Conservation (phyloP, 2,329 filamentous ascomycete genomes). For the Corinectria fuckeliana region DNA sequence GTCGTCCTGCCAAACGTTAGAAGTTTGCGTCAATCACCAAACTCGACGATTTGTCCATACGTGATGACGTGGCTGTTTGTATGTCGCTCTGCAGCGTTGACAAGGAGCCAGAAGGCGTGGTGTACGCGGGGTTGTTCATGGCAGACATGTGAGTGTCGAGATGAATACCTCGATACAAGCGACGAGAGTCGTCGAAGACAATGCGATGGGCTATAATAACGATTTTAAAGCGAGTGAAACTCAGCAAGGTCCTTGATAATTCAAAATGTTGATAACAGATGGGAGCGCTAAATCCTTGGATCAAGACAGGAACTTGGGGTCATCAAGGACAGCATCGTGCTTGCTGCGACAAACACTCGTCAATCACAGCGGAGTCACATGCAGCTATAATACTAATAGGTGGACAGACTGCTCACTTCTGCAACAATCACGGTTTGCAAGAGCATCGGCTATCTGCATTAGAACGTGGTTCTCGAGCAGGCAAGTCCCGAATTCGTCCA, state of each 20-base stretch:
- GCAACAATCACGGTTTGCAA: neutral
- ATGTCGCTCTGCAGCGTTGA: neutral
- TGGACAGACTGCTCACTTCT: neutral
- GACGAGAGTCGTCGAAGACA: neutral
- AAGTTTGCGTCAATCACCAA: neutral
- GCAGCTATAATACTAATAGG: neutral
- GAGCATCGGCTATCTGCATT: neutral
- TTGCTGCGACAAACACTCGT: neutral
- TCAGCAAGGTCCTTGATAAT: neutral
- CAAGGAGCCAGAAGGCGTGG: neutral
- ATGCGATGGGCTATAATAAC: neutral
- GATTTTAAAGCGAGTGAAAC: neutral
- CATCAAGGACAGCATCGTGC: neutral
- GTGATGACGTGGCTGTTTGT: neutral
- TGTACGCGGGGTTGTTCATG: neutral
- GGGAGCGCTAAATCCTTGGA: neutral
- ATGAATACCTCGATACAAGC: neutral
- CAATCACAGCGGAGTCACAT: neutral
- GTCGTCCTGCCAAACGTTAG: neutral
- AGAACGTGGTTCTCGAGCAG: neutral
- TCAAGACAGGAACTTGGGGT: neutral
- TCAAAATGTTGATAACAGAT: neutral
- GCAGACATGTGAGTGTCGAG: neutral
- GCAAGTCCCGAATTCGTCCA: neutral
- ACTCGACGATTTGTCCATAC: neutral